These are phyloP conservation scores for Groenewaldozyma auringiensis DNA, from an alignment of 1,139 yeast genomes.

Conservation along the genomic window DNA sequence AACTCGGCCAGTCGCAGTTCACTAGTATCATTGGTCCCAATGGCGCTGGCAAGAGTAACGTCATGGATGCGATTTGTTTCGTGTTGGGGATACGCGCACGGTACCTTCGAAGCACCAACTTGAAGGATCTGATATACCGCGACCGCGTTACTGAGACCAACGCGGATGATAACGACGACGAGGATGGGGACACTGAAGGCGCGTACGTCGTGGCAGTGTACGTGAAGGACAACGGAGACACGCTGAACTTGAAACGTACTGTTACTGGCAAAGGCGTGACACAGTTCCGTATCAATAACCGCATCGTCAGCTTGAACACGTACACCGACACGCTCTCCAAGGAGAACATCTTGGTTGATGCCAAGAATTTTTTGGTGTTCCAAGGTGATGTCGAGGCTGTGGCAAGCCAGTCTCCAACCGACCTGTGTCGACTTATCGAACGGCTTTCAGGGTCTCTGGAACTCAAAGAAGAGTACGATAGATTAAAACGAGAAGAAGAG, in stretches of 20 bases:
- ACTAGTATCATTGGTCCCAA: conserved; percentile 95
- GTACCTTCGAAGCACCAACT: conserved; percentile 66
- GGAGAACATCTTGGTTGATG: conserved; percentile 84
- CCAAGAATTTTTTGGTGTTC: conserved; percentile 85
- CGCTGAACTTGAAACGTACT: conserved; percentile 22
- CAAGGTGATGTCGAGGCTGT: conserved; percentile 96
- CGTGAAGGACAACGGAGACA: conserved; percentile 45
- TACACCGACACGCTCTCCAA: conserved; percentile 59
- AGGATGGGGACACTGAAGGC: conserved; percentile 40
- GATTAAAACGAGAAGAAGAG: conserved; percentile 56
- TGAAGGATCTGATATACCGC: conserved; percentile 74
- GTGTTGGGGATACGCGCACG: conserved; percentile 79
- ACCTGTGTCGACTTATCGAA: conserved; percentile 68
- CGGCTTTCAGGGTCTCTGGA: conserved; percentile 77
- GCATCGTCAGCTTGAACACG: conserved; percentile 53
- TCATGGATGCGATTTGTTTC: conserved; percentile 98
- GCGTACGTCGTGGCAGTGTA: conserved; percentile 84
- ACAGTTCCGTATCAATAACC: conserved; percentile 61
- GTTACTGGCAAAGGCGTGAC: not conserved
- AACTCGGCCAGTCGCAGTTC: conserved; percentile 72
- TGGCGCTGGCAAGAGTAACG: conserved; percentile 95
- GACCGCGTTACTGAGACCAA: conserved; percentile 41
- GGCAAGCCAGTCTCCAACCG: conserved; percentile 79
- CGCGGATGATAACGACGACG: conserved; percentile 11
- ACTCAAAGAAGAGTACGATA: conserved; percentile 59